Evolutionary conservation across 2,329 filamentous ascomycete species (phyloP).

Genomic region (Talaromyces rugulosus): DNA sequence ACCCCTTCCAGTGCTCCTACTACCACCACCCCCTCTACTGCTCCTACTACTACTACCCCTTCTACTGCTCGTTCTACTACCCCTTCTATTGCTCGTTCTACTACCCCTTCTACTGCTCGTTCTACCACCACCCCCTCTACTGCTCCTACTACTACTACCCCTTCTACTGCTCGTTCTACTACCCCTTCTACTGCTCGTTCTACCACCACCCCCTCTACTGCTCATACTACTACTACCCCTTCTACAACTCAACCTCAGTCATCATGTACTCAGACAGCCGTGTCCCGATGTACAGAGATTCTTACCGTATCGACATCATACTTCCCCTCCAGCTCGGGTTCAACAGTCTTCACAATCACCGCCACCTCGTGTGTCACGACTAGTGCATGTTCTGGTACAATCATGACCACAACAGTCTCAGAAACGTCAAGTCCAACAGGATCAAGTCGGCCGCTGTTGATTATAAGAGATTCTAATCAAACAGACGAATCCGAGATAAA

Average conservation of each 20-base stretch:
- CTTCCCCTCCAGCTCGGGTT: neutral
- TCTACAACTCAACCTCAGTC: neutral
- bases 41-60: no score
- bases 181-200: no score
- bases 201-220: neutral
- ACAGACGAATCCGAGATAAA: neutral
- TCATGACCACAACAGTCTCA: neutral
- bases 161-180: neutral
- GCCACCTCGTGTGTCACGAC: neutral
- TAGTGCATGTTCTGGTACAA: neutral
- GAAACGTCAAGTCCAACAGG: neutral
- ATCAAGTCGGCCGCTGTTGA: neutral
- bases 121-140: neutral
- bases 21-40: no score
- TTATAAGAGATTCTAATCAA: neutral
- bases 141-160: neutral
- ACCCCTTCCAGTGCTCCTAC: no score
- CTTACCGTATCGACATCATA: neutral
- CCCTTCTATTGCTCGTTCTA: neutral
- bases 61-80: neutral
- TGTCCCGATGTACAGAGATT: neutral
- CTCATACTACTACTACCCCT: neutral
- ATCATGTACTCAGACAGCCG: neutral
- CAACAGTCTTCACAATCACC: neutral
- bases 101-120: neutral